These are phyloP conservation scores for Phalaenopsis aphrodite DNA, from an alignment of 106 monocot species.

Conservation along the genomic window DNA sequence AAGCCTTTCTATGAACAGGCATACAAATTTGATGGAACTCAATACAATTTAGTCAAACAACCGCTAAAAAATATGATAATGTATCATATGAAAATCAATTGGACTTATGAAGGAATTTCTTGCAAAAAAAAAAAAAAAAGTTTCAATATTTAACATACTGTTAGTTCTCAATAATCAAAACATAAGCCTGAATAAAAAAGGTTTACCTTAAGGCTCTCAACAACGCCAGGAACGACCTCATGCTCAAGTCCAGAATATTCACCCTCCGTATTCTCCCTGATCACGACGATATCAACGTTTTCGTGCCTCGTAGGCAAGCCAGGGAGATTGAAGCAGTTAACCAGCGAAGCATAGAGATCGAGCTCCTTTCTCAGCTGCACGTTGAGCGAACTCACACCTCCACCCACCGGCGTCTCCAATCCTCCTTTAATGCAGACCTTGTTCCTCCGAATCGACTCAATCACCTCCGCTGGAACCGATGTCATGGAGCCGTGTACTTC, in stretches of 20 bases:
- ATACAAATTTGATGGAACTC: too few relatives aligned
- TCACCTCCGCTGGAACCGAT: constrained; percentile 6
- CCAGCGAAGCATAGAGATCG: constrained; percentile 15
- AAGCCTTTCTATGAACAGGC: too few relatives aligned
- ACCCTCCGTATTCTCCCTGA: constrained; percentile 23
- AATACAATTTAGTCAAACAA: too few relatives aligned
- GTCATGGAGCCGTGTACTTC: constrained; percentile 18
- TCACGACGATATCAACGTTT: constrained; percentile 22
- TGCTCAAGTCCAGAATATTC: constrained; percentile 23
- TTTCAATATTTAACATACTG: too few relatives aligned
- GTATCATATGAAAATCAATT: too few relatives aligned
- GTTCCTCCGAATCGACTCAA: constrained; percentile 15
- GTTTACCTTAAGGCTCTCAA: constrained; percentile 23
- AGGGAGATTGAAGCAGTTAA: constrained; percentile 17
- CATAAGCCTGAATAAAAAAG: neutral
- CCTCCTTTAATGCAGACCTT: constrained; percentile 19
- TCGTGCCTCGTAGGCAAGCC: constrained; percentile 16
- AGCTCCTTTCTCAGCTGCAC: constrained; percentile 19
- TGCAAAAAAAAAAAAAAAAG: too few relatives aligned
- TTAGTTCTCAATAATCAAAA: neutral
- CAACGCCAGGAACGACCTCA: constrained; percentile 24
- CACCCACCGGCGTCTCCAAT: constrained; percentile 12
- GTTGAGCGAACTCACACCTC: constrained; percentile 14
- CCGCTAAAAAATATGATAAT: too few relatives aligned
- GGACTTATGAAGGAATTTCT: too few relatives aligned